Percentiles rank a stretch among this genome's conserved stretches.
Conservation (phyloP, 2,329 filamentous ascomycete species). For the Alternaria ethzedia region DNA sequence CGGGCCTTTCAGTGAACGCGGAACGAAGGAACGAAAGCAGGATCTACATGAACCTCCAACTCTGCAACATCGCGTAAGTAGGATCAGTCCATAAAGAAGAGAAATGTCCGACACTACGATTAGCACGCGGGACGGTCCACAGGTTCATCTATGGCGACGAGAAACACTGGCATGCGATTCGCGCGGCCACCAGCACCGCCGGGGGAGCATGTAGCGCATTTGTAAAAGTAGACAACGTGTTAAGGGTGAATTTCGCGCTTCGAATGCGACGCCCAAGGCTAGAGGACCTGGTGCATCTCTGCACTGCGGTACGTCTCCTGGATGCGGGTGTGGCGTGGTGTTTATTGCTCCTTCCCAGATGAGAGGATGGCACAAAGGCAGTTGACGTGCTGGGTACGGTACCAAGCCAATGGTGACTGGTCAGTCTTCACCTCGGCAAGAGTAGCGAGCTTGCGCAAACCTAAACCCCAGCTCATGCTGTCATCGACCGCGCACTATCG, state of each 20-base stretch:
- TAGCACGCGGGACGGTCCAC: not conserved
- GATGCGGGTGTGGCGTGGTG: not conserved
- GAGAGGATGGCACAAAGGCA: not conserved
- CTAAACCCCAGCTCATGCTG: not conserved
- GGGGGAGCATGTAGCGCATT: not conserved
- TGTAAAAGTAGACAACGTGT: not conserved
- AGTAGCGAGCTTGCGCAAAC: not conserved
- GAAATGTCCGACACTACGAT: not conserved
- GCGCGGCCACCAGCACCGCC: not conserved
- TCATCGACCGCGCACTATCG: not conserved
- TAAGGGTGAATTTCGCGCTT: not conserved
- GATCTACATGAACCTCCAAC: not conserved
- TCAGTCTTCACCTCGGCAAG: not conserved
- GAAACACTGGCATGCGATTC: not conserved
- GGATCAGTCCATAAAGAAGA: not conserved
- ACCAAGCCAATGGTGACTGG: not conserved
- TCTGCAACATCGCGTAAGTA: not conserved
- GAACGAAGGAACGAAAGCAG: not conserved
- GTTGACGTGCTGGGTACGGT: not conserved
- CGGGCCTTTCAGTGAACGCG: not conserved
- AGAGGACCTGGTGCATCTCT: not conserved
- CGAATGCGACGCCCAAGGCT: not conserved
- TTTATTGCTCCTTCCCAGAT: not conserved
- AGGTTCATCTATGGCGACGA: not conserved
- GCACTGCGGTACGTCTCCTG: not conserved